Base-by-base conservation (phyloP, 495 filamentous ascomycete species). In the Daldinia bambusicola region DNA sequence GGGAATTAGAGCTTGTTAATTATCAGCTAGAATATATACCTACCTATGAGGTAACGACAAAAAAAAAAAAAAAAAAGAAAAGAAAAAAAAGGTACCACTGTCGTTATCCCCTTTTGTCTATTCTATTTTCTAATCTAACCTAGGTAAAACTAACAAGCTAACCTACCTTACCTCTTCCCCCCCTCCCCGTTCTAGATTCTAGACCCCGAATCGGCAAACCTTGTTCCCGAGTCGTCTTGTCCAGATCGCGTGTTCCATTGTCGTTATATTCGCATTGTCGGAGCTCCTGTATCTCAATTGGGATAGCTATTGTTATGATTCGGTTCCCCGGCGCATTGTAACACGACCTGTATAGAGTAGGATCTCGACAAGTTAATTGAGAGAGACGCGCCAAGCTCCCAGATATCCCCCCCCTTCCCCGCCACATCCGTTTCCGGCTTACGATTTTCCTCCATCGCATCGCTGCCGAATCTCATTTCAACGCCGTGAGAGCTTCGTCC, bases 371-470 rank as follows among this genome's bases (percentile, higher is more conserved):
- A 32, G 53, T 20, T 63, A 60, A 57, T 31, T 68, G 61, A 65
- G 53, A 72, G 61, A 72, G 65, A 72, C 65, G 70, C 70, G 70
- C 70, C 70, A 65, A 72, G 65, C 70, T 55, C 38, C 65, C 61
- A 56, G 30, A 68, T 68, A 65, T 52, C 40, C 60, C 69, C 65
- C 70, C 65, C 70, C 61, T 72, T 65, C 70, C 70, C 70, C 70
- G 64, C 70, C 65, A 72, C 70, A 41, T 26, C 64, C 61, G 70
- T 63, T 68, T 63, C 69, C 69, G 69, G 64, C 70, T 72, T 67
- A 68, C 65, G 51, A 72, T 68, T 65, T 67, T 68, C 70, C 70
- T 63, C 64, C 55, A 72, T 72, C 65, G 64, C 70, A 72, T 61
- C 60, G 48, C 32, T 55, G 22, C 40, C 60, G 48, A 63, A 66